Conservation (phyloP, 805 yeast genomes). For the Suhomyces sp. region DNA sequence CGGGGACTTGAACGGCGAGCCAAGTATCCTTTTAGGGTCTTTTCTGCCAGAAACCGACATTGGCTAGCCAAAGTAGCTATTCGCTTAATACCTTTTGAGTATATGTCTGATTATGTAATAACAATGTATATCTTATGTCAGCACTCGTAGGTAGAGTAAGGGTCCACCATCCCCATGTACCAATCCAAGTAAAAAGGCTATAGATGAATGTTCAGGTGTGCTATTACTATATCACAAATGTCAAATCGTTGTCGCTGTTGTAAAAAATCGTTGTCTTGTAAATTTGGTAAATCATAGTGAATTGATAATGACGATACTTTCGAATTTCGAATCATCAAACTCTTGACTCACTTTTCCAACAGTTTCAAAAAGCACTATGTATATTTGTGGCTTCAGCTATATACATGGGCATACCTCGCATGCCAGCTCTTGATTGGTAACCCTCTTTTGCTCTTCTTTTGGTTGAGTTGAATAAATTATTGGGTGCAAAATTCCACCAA, state of each 20-base stretch:
- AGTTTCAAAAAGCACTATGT: too few species aligned
- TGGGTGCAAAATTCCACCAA: not conserved
- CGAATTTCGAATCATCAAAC: too few species aligned
- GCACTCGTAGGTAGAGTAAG: not conserved
- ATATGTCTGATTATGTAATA: not conserved
- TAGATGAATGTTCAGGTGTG: too few species aligned
- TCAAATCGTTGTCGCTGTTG: not conserved
- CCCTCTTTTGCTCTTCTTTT: too few species aligned
- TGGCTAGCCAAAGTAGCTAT: not conserved
- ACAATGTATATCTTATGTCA: not conserved
- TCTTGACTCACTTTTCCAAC: too few species aligned
- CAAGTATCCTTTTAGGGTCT: constrained; percentile 14
- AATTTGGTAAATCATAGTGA: too few species aligned
- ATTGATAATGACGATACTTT: too few species aligned
- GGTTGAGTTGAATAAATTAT: not conserved
- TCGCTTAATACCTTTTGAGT: not conserved
- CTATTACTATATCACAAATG: not conserved
- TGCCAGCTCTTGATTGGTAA: too few species aligned
- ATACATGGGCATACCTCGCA: too few species aligned
- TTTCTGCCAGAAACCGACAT: constrained; percentile 1
- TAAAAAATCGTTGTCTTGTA: too few species aligned
- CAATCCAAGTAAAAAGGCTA: too few species aligned
- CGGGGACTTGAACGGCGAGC: constrained; percentile 24
- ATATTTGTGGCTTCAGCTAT: too few species aligned
- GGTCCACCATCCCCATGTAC: not conserved